Evolutionary conservation across 768 basidiomycete species (phyloP).

Genomic region (Agrocybe praecox): DNA sequence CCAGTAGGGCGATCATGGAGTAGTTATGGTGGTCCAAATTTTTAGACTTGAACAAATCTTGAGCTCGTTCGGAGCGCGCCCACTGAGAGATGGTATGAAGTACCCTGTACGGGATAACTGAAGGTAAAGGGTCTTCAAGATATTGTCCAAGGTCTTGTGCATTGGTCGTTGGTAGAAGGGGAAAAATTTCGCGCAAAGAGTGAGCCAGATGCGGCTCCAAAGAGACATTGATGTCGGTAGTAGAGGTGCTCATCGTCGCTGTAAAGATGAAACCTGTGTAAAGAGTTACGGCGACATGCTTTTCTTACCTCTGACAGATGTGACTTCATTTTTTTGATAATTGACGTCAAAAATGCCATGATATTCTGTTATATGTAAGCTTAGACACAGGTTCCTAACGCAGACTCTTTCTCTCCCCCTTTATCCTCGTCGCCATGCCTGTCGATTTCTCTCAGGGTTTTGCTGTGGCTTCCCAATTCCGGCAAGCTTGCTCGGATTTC

Average conservation of each 20-base stretch:
- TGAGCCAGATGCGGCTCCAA: slow-evolving; percentile 65
- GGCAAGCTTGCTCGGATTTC: slow-evolving; percentile 44
- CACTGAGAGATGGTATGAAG: slow-evolving; percentile 67
- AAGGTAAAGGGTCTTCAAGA: slow-evolving; percentile 35
- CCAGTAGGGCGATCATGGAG: slow-evolving; percentile 73
- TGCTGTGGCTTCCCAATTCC: slow-evolving; percentile 35
- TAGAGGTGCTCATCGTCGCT: slow-evolving; percentile 21
- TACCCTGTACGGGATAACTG: slow-evolving; percentile 64
- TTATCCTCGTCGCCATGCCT: slow-evolving; percentile 16
- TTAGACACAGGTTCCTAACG: slow-evolving; percentile 6
- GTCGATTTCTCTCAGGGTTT: slow-evolving; percentile 16
- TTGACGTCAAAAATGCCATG: slow-evolving; percentile 11
- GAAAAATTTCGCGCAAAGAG: slow-evolving; percentile 44
- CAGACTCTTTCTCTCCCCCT: slow-evolving; percentile 4
- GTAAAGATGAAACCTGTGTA: slow-evolving; percentile 8
- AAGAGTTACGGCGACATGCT: slow-evolving; percentile 9
- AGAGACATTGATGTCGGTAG: slow-evolving; percentile 57
- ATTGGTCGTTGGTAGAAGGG: slow-evolving; percentile 47
- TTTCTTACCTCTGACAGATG: slow-evolving; percentile 11
- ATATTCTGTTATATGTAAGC: slow-evolving; percentile 23
- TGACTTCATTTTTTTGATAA: not conserved
- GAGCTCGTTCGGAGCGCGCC: slow-evolving; percentile 59
- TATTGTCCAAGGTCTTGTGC: slow-evolving; percentile 41
- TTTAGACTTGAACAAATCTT: slow-evolving; percentile 33
- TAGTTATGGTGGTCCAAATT: slow-evolving; percentile 58